Percentiles rank a stretch among this genome's conserved stretches.
These are phyloP conservation scores for Starmerella tilneyi DNA, from an alignment of 805 yeast species.

Conservation along the genomic window DNA sequence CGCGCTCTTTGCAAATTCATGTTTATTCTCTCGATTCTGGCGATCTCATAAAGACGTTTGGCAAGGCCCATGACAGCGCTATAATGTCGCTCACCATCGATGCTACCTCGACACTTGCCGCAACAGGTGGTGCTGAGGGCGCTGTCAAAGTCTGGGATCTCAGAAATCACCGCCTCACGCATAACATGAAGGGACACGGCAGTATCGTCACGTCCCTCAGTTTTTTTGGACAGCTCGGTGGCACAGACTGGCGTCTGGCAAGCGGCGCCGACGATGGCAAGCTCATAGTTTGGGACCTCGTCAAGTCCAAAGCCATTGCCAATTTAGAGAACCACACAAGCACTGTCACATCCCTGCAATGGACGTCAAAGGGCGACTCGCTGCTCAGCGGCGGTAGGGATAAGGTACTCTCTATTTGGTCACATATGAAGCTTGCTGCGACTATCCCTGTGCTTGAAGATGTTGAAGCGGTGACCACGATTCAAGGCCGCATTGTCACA, in stretches of 20 bases:
- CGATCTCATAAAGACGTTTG: constrained; percentile 16
- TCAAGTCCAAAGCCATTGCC: constrained; percentile 56
- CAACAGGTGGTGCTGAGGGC: constrained; percentile 95
- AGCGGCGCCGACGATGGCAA: constrained; percentile 55
- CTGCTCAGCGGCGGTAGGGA: constrained; percentile 86
- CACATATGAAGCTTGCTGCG: constrained; percentile 41
- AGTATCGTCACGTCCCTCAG: constrained; percentile 67
- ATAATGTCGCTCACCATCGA: constrained; percentile 71
- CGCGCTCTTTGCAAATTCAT: constrained; percentile 74
- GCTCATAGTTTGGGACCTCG: constrained; percentile 53
- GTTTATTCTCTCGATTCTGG: constrained; percentile 38
- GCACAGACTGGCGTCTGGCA: constrained; percentile 60
- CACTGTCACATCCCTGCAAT: constrained; percentile 78
- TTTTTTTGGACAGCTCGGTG: constrained; percentile 63
- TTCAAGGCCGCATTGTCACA: constrained; percentile 23
- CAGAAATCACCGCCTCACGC: constrained; percentile 78
- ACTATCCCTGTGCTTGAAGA: constrained; percentile 61
- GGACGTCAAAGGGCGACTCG: constrained; percentile 42
- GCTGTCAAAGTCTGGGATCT: constrained; percentile 84
- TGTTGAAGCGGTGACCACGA: constrained; percentile 33
- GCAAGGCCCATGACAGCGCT: constrained; percentile 53
- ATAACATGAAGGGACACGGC: constrained; percentile 87
- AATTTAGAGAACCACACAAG: constrained; percentile 63
- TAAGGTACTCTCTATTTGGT: constrained; percentile 52
- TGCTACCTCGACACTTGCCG: constrained; percentile 70